phyloP scores from a whole-genome alignment of 192 early-diverging fungal species.

The Backusella morwellensis region DNA sequence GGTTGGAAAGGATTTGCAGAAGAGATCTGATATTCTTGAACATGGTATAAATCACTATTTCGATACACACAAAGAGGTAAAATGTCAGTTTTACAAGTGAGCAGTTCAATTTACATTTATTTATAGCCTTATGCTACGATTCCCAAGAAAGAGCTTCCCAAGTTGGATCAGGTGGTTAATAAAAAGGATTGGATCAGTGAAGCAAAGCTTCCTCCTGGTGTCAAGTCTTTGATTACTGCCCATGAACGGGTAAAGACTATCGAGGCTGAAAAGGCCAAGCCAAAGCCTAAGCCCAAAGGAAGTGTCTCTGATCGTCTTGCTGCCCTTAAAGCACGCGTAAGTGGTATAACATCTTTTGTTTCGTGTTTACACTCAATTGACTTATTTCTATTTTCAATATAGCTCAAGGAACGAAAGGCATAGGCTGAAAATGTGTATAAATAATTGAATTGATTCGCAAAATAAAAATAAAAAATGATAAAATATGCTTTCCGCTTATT shows the following conservation, averaged over 20 bases:
- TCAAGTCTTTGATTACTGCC: background rate
- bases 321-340: conserved; percentile 19
- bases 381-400: background rate
- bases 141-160: conserved; percentile 11
- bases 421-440: background rate
- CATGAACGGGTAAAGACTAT: conserved; percentile 5
- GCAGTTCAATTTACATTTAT: background rate
- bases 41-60: background rate
- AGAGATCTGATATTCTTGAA: conserved; percentile 3
- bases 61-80: conserved; percentile 4
- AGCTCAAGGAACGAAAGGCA: background rate
- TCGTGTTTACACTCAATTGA: background rate
- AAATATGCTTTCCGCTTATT: background rate
- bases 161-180: background rate
- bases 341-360: background rate
- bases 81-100: background rate
- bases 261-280: background rate
- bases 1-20: conserved; percentile 7
- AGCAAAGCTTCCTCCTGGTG: conserved; percentile 14
- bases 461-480: background rate
- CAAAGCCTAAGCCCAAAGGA: background rate
- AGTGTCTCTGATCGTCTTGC: conserved; percentile 10
- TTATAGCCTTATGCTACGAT: conserved; percentile 10
- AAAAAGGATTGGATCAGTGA: conserved; percentile 4
- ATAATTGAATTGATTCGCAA: background rate